A percentile compares a stretch with the other conserved stretches of the same genome.
Evolutionary conservation across 805 yeast species (phyloP).

Genomic region (Kodamaea lidongshanica): DNA sequence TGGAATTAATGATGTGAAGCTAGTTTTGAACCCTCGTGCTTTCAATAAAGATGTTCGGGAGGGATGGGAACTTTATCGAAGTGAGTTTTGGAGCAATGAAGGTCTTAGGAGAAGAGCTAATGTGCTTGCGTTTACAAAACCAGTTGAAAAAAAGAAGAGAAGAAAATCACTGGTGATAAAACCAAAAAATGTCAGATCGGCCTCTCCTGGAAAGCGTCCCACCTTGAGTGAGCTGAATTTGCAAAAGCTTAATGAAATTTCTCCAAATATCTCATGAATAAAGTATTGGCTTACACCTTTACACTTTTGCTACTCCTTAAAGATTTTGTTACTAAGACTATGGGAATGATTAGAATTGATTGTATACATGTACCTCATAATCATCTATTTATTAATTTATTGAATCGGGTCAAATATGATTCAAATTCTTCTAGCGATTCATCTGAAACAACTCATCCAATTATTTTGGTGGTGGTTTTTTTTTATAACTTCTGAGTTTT

Average conservation of each 20-base stretch:
- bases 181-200: constrained; percentile 3
- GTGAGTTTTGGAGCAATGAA: constrained; percentile 89
- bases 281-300: too few species aligned
- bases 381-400: too few species aligned
- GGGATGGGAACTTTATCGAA: constrained; percentile 90
- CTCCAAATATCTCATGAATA: constrained; percentile 4
- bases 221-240: constrained; percentile 18
- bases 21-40: constrained; percentile 73
- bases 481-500: too few species aligned
- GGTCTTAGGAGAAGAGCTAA: constrained; percentile 52
- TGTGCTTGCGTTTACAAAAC: constrained; percentile 24
- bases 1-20: constrained; percentile 71
- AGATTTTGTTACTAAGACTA: too few species aligned
- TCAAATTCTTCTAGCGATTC: too few species aligned
- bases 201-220: constrained; percentile 2
- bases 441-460: too few species aligned
- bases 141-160: constrained; percentile 34
- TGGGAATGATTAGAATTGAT: too few species aligned
- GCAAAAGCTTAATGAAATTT: constrained; percentile 7
- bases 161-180: constrained; percentile 16
- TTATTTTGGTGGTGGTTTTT: too few species aligned
- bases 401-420: too few species aligned
- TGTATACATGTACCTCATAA: too few species aligned
- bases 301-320: too few species aligned
- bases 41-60: constrained; percentile 81